Percentiles rank a stretch among this genome's conserved stretches.
Evolutionary conservation across 2,329 filamentous ascomycete species (phyloP).

Genomic region (Aureobasidium mangrovei): DNA sequence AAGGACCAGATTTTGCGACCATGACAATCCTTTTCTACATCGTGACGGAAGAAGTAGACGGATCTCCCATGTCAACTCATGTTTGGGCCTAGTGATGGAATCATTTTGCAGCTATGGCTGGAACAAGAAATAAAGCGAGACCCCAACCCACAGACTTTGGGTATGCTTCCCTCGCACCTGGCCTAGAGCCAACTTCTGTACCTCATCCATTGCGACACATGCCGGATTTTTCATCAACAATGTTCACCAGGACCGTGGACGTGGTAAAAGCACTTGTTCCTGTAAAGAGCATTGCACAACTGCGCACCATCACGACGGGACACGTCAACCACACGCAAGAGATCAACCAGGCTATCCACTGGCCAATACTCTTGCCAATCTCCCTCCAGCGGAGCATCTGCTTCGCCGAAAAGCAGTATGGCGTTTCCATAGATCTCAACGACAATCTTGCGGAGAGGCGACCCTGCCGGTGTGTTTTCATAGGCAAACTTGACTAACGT

Average conservation of each 20-base stretch:
- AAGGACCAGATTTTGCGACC: no score
- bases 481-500: not conserved
- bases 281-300: not conserved
- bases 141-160: no score
- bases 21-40: no score
- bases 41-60: no score
- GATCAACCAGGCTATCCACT: not conserved
- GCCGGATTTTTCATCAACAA: not conserved
- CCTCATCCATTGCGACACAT: no score
- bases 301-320: not conserved
- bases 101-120: no score
- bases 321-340: not conserved
- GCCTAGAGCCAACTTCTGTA: no score
- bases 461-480: not conserved
- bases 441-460: not conserved
- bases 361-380: not conserved
- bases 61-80: no score
- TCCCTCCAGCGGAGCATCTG: not conserved
- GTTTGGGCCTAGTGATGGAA: no score
- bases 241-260: not conserved
- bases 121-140: no score
- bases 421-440: not conserved
- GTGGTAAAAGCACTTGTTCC: slow-evolving; percentile 3
- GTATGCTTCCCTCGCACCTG: no score
- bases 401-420: rapidly evolving